phyloP scores from a whole-genome alignment of 805 yeast genomes.

The Saccharomycopsis vini region DNA sequence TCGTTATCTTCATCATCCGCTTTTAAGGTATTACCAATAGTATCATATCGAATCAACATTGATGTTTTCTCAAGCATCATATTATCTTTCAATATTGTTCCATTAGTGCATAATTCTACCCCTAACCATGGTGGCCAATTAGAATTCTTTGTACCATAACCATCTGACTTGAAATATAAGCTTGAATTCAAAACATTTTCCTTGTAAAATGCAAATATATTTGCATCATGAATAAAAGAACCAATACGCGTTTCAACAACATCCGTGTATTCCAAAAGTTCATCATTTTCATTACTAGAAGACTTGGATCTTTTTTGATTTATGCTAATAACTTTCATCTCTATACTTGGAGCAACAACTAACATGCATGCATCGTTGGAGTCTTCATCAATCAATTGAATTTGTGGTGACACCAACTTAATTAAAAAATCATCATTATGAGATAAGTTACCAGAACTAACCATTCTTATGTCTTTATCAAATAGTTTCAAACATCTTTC shows the following conservation, averaged over 20 bases:
- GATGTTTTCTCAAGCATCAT: slow-evolving; percentile 59
- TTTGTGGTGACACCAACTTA: slow-evolving; percentile 71
- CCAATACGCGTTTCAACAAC: slow-evolving; percentile 63
- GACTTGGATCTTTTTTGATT: slow-evolving; percentile 31
- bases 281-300: slow-evolving; percentile 32
- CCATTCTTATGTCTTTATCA: slow-evolving; percentile 40
- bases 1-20: slow-evolving; percentile 20
- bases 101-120: slow-evolving; percentile 54
- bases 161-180: slow-evolving; percentile 19
- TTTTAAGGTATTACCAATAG: slow-evolving; percentile 27
- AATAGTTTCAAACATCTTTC: slow-evolving; percentile 35
- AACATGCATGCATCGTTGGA: slow-evolving; percentile 52
- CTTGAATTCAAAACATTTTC: slow-evolving; percentile 37
- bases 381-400: slow-evolving; percentile 52
- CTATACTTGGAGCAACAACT: slow-evolving; percentile 66
- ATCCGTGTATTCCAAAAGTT: slow-evolving; percentile 23
- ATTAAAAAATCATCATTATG: slow-evolving; percentile 51
- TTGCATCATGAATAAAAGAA: slow-evolving; percentile 57
- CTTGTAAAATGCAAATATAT: slow-evolving; percentile 57
- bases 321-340: slow-evolving; percentile 59
- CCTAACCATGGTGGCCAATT: slow-evolving; percentile 93
- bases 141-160: slow-evolving; percentile 26
- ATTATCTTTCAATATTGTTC: slow-evolving; percentile 36
- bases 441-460: slow-evolving; percentile 29
- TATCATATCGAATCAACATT: slow-evolving; percentile 50